These are phyloP conservation scores for Avena atlantica DNA, from an alignment of 176 grass and related monocot genomes.

Conservation along the genomic window DNA sequence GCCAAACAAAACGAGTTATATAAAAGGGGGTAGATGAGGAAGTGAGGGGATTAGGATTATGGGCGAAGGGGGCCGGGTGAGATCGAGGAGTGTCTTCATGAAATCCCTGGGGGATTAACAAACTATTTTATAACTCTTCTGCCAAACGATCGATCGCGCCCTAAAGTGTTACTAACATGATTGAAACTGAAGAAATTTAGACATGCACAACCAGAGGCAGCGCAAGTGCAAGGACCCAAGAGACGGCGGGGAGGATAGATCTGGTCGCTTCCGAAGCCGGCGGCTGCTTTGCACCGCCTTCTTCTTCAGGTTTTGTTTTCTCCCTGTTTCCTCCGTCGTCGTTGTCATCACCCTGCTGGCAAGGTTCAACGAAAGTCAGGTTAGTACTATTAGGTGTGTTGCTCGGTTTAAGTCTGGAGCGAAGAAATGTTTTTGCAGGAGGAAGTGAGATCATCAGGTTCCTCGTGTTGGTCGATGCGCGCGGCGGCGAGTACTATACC, in stretches of 20 bases:
- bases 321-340: background rate
- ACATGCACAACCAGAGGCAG: constrained; percentile 2
- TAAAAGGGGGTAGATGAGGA: too few species aligned
- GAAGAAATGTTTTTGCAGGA: background rate
- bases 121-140: too few species aligned
- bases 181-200: background rate
- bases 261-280: constrained; percentile 5
- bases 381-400: background rate
- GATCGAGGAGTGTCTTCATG: too few species aligned
- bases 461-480: background rate
- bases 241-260: background rate
- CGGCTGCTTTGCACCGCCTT: background rate
- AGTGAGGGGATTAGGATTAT: too few species aligned
- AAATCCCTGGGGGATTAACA: too few species aligned
- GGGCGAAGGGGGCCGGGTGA: too few species aligned
- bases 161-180: background rate
- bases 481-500: constrained; percentile 10
- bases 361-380: background rate
- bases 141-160: too few species aligned
- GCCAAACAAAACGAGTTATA: too few species aligned
- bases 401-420: background rate
- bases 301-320: background rate
- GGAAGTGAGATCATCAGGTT: background rate
- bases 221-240: background rate
- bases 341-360: constrained; percentile 19